phyloP scores from a whole-genome alignment of 768 basidiomycete genomes.

The Lentinula aciculospora region DNA sequence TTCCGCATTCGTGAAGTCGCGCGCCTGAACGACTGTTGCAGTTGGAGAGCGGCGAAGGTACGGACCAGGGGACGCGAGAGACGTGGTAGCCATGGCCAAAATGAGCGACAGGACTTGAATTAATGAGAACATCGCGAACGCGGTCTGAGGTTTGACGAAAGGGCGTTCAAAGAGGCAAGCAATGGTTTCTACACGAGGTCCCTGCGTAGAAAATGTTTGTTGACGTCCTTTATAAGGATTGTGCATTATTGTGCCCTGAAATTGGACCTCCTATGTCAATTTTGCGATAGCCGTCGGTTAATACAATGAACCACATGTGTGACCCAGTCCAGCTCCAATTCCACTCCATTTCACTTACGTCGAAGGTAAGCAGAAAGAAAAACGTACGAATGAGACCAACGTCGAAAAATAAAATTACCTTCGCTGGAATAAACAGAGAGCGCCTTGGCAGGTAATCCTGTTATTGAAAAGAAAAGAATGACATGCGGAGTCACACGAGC shows the following conservation, averaged over 20 bases:
- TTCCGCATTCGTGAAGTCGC: not conserved
- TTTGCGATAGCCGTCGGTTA: no score
- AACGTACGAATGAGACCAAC: no score
- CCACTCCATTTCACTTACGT: no score
- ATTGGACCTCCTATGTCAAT: not conserved
- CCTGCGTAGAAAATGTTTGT: not conserved
- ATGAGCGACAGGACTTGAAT: not conserved
- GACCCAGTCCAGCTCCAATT: no score
- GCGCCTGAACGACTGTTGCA: not conserved
- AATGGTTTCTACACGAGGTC: not conserved
- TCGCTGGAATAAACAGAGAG: no score
- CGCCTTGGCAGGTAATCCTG: no score
- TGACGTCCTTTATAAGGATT: not conserved
- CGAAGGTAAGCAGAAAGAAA: no score
- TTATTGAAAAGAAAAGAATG: no score
- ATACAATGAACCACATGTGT: no score
- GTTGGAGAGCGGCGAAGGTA: not conserved
- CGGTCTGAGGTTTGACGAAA: not conserved
- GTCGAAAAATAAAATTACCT: no score
- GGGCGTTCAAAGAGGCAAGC: not conserved
- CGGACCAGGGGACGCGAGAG: not conserved
- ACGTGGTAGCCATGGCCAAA: not conserved
- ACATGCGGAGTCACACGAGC: no score
- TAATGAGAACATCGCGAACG: not conserved
- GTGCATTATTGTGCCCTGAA: not conserved